These are phyloP conservation scores for Elsinoe ampelina DNA, from an alignment of 2,329 filamentous ascomycete species.

Conservation along the genomic window DNA sequence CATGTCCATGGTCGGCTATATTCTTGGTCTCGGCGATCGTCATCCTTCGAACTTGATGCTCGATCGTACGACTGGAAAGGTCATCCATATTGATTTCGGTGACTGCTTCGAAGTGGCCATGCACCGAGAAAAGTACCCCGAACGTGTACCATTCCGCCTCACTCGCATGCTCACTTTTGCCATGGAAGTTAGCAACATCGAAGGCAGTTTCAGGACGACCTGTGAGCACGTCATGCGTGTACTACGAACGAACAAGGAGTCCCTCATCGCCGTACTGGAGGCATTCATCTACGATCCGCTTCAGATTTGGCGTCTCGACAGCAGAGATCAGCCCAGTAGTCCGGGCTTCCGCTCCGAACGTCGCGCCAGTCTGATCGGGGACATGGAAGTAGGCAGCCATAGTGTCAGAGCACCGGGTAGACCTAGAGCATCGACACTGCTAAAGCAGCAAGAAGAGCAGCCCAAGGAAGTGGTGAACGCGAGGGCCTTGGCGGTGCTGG, in stretches of 20 bases:
- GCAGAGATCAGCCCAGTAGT: conserved; percentile 51
- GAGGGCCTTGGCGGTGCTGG: conserved; percentile 80
- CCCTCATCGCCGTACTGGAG: conserved; percentile 94
- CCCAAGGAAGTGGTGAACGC: conserved; percentile 80
- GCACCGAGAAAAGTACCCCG: conserved; percentile 98
- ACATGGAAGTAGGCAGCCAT: conserved; percentile 16
- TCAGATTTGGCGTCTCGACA: conserved; percentile 82
- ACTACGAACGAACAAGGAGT: conserved; percentile 92
- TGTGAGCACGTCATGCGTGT: conserved; percentile 99
- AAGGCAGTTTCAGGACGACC: conserved; percentile 95
- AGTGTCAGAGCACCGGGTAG: conserved; percentile 1
- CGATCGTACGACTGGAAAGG: conserved; percentile 89
- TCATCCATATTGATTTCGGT: conserved; percentile 97
- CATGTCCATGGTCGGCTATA: conserved; percentile 99
- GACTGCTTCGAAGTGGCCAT: conserved; percentile 99
- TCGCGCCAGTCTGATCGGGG: conserved; percentile 49
- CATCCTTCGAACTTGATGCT: conserved; percentile 98
- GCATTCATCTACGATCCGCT: conserved; percentile 99
- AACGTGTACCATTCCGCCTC: conserved; percentile 92
- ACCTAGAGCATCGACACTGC: conserved; percentile 1
- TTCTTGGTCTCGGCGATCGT: conserved; percentile 88
- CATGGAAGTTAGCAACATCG: conserved; percentile 99
- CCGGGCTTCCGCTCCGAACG: conserved; percentile 53
- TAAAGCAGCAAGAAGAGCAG: conserved; percentile 20
- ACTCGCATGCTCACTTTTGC: conserved; percentile 99